phyloP scores from a whole-genome alignment of 169 alveolate species.

The Theileria orientalis region DNA sequence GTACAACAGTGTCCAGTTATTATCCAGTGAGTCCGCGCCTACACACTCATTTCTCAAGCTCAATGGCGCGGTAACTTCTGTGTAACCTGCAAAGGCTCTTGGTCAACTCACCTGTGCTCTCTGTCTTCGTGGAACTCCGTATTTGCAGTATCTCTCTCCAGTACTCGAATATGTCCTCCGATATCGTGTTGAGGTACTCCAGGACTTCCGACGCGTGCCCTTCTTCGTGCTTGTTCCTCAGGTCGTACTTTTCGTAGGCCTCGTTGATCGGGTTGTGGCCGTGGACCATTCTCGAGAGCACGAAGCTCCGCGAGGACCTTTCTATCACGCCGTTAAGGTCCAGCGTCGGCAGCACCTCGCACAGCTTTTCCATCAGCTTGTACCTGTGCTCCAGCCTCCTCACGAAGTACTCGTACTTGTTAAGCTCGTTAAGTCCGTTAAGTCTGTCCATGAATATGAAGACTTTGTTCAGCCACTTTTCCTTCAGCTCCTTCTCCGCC shows the following conservation, averaged over 20 bases:
- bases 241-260: constrained; percentile 7
- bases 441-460: constrained; percentile 17
- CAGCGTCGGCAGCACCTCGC: constrained; percentile 3
- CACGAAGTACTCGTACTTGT: background rate
- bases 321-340: background rate
- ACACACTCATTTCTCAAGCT: background rate
- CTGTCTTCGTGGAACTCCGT: too few relatives aligned
- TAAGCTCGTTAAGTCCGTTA: constrained; percentile 2
- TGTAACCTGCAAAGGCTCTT: too few relatives aligned
- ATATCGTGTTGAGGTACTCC: background rate
- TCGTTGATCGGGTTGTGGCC: background rate
- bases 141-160: constrained; percentile 10
- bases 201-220: background rate
- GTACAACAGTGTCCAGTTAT: constrained; percentile 42
- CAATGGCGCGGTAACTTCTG: background rate
- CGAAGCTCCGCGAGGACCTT: background rate
- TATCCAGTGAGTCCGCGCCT: background rate
- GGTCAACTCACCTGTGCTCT: too few relatives aligned
- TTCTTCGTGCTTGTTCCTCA: background rate
- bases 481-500: background rate
- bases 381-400: constrained; percentile 1
- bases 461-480: background rate
- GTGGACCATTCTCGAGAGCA: background rate
- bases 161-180: constrained; percentile 4
- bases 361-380: constrained; percentile 5